Evolutionary conservation across 805 yeast genomes (phyloP), one percentile per base, ranked within the genome.

Genomic region (Starmera caribaea): DNA sequence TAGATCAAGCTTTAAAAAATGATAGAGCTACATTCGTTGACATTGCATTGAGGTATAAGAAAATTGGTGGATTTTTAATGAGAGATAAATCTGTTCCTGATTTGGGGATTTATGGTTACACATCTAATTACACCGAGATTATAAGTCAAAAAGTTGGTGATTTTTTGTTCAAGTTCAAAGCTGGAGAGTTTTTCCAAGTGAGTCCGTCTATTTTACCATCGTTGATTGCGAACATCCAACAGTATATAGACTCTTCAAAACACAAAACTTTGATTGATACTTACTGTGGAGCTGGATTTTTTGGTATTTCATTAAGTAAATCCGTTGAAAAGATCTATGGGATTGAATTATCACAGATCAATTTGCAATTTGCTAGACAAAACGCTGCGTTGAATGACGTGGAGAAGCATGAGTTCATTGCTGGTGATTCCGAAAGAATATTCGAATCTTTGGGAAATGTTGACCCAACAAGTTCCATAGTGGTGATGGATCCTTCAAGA

Each of bases 171-270:
- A 78, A 81, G 53, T 92, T 85, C 57, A 80, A 89, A n/a, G 96
- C 97, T 0, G 95, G 95, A 36, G 95, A 89, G 58, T 90, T 90
- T 54, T 90, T 90, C 69, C 98, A 90, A 61, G 89, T 88, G 63
- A 90, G 90, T 61, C 87, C 85, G 59, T 77, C 92, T n/a, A 90
- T 90, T 16, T 65, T 90, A 42, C 96, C 97, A 1, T 58, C 68
- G 1, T 85, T 90, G n/a, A 76, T 95, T 11, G 64, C 68, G 30
- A 85, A 85, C 52, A 97, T 92, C 16, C 71, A 76, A 40, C 67
- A 74, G 9, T 81, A 83, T 50, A 64, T 87, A 32, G 57, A 73
- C 28, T 59, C 68, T 3, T 42, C 48, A n/a, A 61, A 63, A 1
- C 55, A 59, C 14, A 76, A 74, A 54, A 84, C 75, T 55, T 63